These are phyloP conservation scores for Rhizopogon roseolus DNA, from an alignment of 768 basidiomycete genomes.

Conservation along the genomic window DNA sequence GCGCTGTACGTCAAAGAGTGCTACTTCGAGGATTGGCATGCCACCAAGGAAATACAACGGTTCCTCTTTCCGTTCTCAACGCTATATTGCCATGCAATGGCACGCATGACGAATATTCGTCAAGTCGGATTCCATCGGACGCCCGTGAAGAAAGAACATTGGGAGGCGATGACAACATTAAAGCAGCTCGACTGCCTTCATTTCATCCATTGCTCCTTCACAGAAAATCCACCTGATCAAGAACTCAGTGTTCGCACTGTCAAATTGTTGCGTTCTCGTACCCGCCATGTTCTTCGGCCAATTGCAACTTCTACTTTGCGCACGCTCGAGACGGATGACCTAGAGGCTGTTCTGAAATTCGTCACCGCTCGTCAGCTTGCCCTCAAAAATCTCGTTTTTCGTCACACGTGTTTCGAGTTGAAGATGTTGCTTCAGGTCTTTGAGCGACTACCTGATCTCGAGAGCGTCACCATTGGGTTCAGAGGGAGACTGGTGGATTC, in stretches of 20 bases:
- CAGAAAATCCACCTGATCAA: neutral
- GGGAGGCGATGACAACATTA: constrained; percentile 9
- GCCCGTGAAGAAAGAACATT: constrained; percentile 10
- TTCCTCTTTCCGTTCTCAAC: neutral
- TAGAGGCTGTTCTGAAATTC: neutral
- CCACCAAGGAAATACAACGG: neutral
- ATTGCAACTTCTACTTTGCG: neutral
- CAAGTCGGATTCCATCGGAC: constrained; percentile 7
- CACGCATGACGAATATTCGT: constrained; percentile 14
- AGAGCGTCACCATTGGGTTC: neutral
- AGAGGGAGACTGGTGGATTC: rapidly evolving
- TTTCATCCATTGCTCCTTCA: constrained; percentile 5
- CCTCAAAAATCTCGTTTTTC: no score
- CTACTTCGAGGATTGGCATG: constrained; percentile 3
- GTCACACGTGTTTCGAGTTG: no score
- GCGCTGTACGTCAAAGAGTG: constrained; percentile 25
- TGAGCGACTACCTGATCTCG: neutral
- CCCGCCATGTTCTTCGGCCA: neutral
- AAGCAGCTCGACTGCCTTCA: constrained; percentile 13
- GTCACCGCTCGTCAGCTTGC: neutral
- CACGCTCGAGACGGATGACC: neutral
- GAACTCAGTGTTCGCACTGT: neutral
- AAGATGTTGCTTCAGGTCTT: neutral
- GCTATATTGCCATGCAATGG: constrained; percentile 3
- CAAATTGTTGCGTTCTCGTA: neutral